Percentiles rank a stretch among this genome's conserved stretches.
Evolutionary conservation across 2,329 filamentous ascomycete genomes (phyloP).

Genomic region (Aspergillus puulaauensis): DNA sequence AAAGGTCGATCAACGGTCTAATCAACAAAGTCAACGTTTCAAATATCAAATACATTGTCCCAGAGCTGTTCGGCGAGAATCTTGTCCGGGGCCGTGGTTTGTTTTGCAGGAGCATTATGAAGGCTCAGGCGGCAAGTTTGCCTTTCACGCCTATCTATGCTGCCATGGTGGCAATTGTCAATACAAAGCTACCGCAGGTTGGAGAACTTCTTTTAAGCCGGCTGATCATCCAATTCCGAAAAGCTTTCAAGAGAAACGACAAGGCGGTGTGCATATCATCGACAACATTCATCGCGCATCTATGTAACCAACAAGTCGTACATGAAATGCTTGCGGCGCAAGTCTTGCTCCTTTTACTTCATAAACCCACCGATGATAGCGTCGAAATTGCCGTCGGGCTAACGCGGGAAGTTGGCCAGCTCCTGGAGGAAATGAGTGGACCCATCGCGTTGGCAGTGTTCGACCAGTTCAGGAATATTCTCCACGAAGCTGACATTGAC

Average conservation of each 20-base stretch:
- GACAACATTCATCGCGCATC: slow-evolving; percentile 90
- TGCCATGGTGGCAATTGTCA: slow-evolving; percentile 93
- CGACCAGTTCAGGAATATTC: slow-evolving; percentile 90
- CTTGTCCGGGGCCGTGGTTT: slow-evolving; percentile 85
- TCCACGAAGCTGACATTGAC: slow-evolving; percentile 96
- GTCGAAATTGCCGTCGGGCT: slow-evolving; percentile 96
- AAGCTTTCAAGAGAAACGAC: slow-evolving; percentile 94
- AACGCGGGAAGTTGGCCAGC: slow-evolving; percentile 88
- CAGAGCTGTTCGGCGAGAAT: slow-evolving; percentile 94
- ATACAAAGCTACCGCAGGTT: slow-evolving; percentile 93
- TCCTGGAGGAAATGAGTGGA: slow-evolving; percentile 91
- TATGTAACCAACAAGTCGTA: slow-evolving; percentile 94
- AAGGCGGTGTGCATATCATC: slow-evolving; percentile 92
- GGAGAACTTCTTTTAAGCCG: slow-evolving; percentile 86
- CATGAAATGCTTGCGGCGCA: slow-evolving; percentile 92
- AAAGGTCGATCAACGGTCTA: slow-evolving; percentile 97
- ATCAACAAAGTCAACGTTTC: slow-evolving; percentile 99
- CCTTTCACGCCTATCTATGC: slow-evolving; percentile 97
- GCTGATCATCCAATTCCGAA: slow-evolving; percentile 87
- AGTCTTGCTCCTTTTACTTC: slow-evolving; percentile 84
- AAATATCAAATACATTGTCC: slow-evolving; percentile 97
- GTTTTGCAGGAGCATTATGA: slow-evolving; percentile 97
- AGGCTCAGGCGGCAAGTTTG: slow-evolving; percentile 91
- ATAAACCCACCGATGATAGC: slow-evolving; percentile 95
- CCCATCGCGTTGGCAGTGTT: slow-evolving; percentile 87